Base-by-base conservation (phyloP, 192 early-diverging fungal species). In the Neocallimastix lanati region DNA sequence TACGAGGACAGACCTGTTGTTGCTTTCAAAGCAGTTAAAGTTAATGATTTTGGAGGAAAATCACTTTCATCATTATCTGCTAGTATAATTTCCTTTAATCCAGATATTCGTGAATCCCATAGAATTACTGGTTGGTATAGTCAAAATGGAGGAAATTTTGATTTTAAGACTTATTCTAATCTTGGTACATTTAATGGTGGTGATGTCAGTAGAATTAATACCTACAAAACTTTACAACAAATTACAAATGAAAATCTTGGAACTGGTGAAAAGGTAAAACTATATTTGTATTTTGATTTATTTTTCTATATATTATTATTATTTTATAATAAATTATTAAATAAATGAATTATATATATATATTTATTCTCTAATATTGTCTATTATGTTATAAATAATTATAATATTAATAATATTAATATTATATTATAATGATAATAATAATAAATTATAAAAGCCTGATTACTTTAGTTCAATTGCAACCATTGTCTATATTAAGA, bases 1-100 rank as follows among this genome's bases (percentile, higher is more conserved):
- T 81, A 82, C 27, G 78, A 78, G 0, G 83, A 85, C 27, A 77
- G 81, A 38, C 86, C 93, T 18, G 88, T 99, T 4, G 80, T 97
- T 79, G 93, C 92, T 13, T 87, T 93, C 76, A 98, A 98, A 85
- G 94, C 93, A 13, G 88, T 86, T n/a, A 90, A 91, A 76, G 91
- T 99, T 80, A 87, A 89, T 79, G 96, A 99, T 79, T 99, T 91
- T 88, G 90, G 91, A 38, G 95, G 95, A 76, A 37, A 27, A 79
- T 88, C 84, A 13, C 88, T 92, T 76, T 90, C 89, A 40, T 78
- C 89, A 40, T 83, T 83, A n/a, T 78, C 76, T 67, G 79, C 78
- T n/a, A 84, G 88, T 36, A 83, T 80, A n/a, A 77, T 93, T 30
- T 77, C 83, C 12, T 78, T 87, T 36, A 92, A 94, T 83, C 96